Percentiles rank a stretch among this genome's conserved stretches.
Conservation (phyloP, 345 rosid genomes). For the Aquilaria malaccensis region DNA sequence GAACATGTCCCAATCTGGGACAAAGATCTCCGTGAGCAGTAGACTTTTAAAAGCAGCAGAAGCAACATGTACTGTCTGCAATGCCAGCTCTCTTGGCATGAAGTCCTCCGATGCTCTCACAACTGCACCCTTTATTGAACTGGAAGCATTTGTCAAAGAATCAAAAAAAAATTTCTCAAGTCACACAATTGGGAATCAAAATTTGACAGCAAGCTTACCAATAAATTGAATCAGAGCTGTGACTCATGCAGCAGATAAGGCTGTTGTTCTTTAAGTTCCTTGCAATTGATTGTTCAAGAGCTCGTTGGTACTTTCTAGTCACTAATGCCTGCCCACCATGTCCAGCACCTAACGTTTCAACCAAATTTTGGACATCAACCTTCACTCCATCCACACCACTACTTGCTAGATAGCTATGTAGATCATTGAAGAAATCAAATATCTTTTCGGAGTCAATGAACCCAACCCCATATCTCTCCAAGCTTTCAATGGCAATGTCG, state of each 20-base stretch:
- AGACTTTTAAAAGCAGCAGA: constrained; percentile 56
- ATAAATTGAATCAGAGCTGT: constrained; percentile 47
- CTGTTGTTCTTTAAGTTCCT: constrained; percentile 47
- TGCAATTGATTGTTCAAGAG: constrained; percentile 42
- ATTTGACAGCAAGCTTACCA: constrained; percentile 20
- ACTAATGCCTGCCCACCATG: constrained; percentile 45
- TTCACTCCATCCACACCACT: constrained; percentile 40
- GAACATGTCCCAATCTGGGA: constrained; percentile 70
- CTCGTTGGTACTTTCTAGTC: constrained; percentile 44
- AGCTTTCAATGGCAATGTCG: constrained; percentile 29
- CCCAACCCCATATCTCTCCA: constrained; percentile 39
- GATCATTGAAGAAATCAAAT: constrained; percentile 38
- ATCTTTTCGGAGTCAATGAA: constrained; percentile 32
- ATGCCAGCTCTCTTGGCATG: constrained; percentile 47
- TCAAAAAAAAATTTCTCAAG: background rate
- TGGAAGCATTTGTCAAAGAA: constrained; percentile 19
- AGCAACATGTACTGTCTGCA: constrained; percentile 51
- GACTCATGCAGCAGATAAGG: constrained; percentile 55
- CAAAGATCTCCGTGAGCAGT: constrained; percentile 48
- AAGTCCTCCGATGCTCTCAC: constrained; percentile 67
- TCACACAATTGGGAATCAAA: no score
- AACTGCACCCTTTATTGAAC: constrained; percentile 36
- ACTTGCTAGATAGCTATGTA: constrained; percentile 38
- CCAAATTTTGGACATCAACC: constrained; percentile 40
- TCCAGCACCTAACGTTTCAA: constrained; percentile 49